Evolutionary conservation across 768 basidiomycete species (phyloP).

Genomic region (Agrocybe pediades): DNA sequence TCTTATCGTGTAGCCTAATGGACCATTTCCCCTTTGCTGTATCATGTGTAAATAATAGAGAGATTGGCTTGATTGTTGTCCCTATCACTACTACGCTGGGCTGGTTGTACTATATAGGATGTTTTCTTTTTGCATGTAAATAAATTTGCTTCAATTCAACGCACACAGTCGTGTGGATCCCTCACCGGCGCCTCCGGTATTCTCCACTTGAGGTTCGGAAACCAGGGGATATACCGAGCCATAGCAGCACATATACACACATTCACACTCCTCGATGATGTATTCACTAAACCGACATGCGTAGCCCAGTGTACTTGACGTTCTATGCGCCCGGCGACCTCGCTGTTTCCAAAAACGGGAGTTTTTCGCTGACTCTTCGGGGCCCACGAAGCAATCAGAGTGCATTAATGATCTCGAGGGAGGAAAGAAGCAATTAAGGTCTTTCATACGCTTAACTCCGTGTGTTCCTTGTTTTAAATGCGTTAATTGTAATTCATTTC

Average conservation of each 20-base stretch:
- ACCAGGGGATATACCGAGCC: too few species aligned
- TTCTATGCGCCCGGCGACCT: too few species aligned
- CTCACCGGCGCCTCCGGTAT: too few species aligned
- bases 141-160: too few species aligned
- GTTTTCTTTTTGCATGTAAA: not conserved
- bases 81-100: not conserved
- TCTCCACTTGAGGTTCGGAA: too few species aligned
- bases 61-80: not conserved
- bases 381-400: not conserved
- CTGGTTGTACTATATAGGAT: not conserved
- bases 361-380: conserved; percentile 12
- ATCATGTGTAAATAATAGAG: not conserved
- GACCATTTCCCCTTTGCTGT: not conserved
- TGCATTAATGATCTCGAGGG: conserved; percentile 14
- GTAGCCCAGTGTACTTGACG: too few species aligned
- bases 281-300: too few species aligned
- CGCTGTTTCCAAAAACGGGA: not conserved
- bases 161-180: too few species aligned
- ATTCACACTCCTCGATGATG: too few species aligned
- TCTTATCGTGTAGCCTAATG: not conserved
- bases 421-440: conserved; percentile 33
- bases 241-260: too few species aligned
- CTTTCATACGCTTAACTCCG: conserved; percentile 26
- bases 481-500: too few species aligned
- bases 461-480: conserved; percentile 20